Base-by-base conservation (phyloP, 805 yeast genomes). In the Dipodascopsis uninucleata region DNA sequence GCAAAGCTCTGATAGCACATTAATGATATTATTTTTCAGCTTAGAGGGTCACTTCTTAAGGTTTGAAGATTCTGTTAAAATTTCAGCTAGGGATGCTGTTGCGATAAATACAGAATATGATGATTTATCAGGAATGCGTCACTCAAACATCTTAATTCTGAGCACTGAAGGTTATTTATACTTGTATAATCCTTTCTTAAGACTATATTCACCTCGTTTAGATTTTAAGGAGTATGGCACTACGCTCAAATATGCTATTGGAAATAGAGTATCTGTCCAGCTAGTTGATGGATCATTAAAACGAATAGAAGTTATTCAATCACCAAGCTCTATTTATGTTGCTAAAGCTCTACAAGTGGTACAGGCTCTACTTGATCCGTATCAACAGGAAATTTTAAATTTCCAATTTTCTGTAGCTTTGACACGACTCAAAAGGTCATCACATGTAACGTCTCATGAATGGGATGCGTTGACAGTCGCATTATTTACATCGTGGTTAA, bases 121-220 rank as follows among this genome's bases (percentile, higher is more conserved):
- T 70, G n/a, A n/a, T n/a, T n/a, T n/a, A n/a, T 4, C 36, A 20
- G 16, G 14, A 4, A 9, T 39, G 8, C 9, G 45, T 14, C 45
- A 16, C 8, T 29, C 42, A 5, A 18, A 36, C 17, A 20, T 57
- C 3, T 23, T 53, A 5, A 23, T 56, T 2, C 42, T 53, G 1
- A 29, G 31, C 5, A 20, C 36, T 4, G 49, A 53, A 25, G 49
- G 49, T 7, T 21, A 31, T 3, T 26, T 78, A 24, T 64, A 61
- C 17, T 53, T 83, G 3, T 66, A 74, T 17, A 76, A 81, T 52
- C 86, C 87, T 1, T 76, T 80, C 45, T 63, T 78, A n/a, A 74
- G 74, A 16, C 52, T 79, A 0, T 56, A 61, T 6, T 71, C 83
- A 0, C 60, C 67, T 0, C 26, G 14, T 10, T 4, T 45, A 8